Percentiles rank a stretch among this genome's conserved stretches.
Evolutionary conservation across 768 basidiomycete species (phyloP).

Genomic region (Russula brevipes): DNA sequence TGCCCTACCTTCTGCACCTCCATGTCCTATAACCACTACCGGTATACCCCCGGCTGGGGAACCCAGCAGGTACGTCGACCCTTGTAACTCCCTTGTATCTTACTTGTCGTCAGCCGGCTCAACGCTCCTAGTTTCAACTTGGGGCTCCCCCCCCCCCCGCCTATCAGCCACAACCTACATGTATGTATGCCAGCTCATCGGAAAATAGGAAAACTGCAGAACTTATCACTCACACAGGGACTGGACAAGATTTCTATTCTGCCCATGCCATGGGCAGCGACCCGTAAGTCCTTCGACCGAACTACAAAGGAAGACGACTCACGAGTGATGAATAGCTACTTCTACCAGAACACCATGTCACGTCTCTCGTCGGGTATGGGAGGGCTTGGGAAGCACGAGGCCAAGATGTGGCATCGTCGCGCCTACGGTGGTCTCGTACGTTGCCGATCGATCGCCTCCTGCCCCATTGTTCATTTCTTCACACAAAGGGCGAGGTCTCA

Average conservation of each 20-base stretch:
- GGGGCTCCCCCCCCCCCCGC: constrained; percentile 19
- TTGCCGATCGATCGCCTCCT: background rate
- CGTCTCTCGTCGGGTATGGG: constrained; percentile 26
- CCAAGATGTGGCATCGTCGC: constrained; percentile 58
- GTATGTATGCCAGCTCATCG: constrained; percentile 28
- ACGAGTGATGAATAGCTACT: constrained; percentile 26
- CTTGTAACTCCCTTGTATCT: constrained; percentile 4
- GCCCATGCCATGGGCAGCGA: constrained; percentile 55
- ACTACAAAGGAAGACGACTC: background rate
- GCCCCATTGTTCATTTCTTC: background rate
- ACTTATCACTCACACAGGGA: constrained; percentile 40
- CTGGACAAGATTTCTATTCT: constrained; percentile 56
- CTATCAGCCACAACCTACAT: constrained; percentile 41
- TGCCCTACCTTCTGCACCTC: constrained; percentile 18
- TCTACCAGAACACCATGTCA: constrained; percentile 38
- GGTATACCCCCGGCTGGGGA: constrained; percentile 45
- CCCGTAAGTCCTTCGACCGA: constrained; percentile 40
- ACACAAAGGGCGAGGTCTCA: constrained; percentile 44
- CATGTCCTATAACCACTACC: constrained; percentile 48
- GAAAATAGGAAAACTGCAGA: background rate
- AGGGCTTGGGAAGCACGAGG: constrained; percentile 56
- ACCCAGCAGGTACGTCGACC: constrained; percentile 35
- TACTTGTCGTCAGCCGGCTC: background rate
- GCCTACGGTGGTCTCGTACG: constrained; percentile 59
- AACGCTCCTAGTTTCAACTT: constrained; percentile 19